These are phyloP conservation scores for Geranium incanum DNA, from an alignment of 441 rosid genomes.

Conservation along the genomic window DNA sequence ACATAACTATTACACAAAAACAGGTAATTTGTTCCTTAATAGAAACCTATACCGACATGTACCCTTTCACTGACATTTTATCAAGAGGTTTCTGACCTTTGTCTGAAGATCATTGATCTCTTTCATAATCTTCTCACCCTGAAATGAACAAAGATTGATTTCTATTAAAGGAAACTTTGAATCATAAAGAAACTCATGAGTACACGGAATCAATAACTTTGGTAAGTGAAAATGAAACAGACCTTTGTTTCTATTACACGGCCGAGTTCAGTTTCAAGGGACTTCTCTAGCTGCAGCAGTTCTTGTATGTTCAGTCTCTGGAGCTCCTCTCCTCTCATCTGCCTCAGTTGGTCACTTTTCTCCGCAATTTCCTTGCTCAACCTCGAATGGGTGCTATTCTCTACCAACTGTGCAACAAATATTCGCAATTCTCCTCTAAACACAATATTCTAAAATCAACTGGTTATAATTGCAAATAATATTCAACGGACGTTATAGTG, in stretches of 20 bases:
- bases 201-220: too few species aligned
- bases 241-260: conserved; percentile 78
- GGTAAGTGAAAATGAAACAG: background rate
- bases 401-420: conserved; percentile 44
- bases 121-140: conserved; percentile 66
- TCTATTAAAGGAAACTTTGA: conserved; percentile 1
- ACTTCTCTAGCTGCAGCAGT: conserved; percentile 60
- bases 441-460: too few species aligned
- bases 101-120: conserved; percentile 62
- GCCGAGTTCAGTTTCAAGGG: conserved; percentile 65
- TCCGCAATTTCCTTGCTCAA: conserved; percentile 66
- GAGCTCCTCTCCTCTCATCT: conserved; percentile 91
- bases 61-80: too few species aligned
- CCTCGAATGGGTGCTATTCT: conserved; percentile 43
- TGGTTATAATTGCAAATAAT: too few species aligned
- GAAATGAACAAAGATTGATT: conserved; percentile 18
- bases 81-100: conserved; percentile 37
- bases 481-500: too few species aligned
- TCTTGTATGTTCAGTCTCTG: conserved; percentile 66
- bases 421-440: too few species aligned
- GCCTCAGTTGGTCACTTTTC: conserved; percentile 67
- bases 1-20: too few species aligned
- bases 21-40: too few species aligned
- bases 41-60: too few species aligned
- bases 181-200: background rate